Evolutionary conservation across 805 yeast species (phyloP).

Genomic region (Candida suzukii): DNA sequence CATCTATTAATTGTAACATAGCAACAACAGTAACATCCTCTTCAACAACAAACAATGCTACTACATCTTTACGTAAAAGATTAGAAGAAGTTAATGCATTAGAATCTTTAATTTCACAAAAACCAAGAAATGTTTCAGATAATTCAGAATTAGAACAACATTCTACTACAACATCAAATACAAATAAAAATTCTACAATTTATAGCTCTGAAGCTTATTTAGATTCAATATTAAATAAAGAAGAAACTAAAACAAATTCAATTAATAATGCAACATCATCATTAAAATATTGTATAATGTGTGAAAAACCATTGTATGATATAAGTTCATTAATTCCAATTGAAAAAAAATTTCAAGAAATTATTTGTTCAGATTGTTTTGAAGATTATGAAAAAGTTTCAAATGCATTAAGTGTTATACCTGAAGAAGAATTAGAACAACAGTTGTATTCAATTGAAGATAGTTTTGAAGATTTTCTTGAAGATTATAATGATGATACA

Average conservation of each 20-base stretch:
- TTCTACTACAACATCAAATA: conserved; percentile 5
- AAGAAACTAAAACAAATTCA: conserved; percentile 15
- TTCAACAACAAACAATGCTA: not conserved
- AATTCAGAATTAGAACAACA: conserved; percentile 3
- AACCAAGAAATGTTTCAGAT: not conserved
- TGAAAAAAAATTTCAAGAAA: conserved; percentile 32
- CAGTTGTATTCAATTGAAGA: conserved; percentile 2
- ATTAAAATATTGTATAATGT: conserved; percentile 53
- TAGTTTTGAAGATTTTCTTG: conserved; percentile 1
- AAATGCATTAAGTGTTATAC: conserved; percentile 8
- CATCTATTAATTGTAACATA: not conserved
- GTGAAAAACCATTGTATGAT: conserved; percentile 66
- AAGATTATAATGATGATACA: not conserved
- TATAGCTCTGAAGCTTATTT: conserved; percentile 13
- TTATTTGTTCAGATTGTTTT: conserved; percentile 59
- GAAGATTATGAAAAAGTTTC: conserved; percentile 28
- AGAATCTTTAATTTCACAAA: not conserved
- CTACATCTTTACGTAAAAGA: not conserved
- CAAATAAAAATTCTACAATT: conserved; percentile 4
- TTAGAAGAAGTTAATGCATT: not conserved
- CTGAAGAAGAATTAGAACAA: conserved; percentile 1
- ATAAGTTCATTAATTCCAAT: conserved; percentile 32
- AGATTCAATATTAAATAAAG: conserved; percentile 11
- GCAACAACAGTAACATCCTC: too few species aligned
- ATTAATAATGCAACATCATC: conserved; percentile 16